Evolutionary conservation across 2,329 filamentous ascomycete species (phyloP), one percentile per base, ranked within the genome.

Genomic region (Zasmidium citrigriseum): DNA sequence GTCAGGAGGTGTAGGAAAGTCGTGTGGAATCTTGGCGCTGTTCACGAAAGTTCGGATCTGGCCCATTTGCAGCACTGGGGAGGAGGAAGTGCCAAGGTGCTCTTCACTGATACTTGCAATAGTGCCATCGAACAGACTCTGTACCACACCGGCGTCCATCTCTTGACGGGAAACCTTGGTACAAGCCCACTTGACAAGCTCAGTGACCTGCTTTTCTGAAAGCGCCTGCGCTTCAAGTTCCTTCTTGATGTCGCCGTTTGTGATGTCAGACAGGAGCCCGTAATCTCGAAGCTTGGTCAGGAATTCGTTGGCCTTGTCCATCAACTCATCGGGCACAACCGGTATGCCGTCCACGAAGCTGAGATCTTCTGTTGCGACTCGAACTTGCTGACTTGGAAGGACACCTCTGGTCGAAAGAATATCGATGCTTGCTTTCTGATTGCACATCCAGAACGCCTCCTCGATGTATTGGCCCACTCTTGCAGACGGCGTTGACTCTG

Each of bases 371-470:
- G 72, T 89, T 77, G 72, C 89, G 66, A 96, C 83, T 29, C 95
- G 89, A 34, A 97, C 91, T 65, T 89, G 84, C 12, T 89, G 86
- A 34, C 90, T 96, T n/a, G 89, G 86, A 54, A 97, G 80, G 5
- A 99, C 87, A 56, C 96, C 96, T 58, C 88, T 86, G 20, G 89
- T 96, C 1, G 93, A 97, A 64, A 96, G 87, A 5, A 97, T 84
- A 69, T 97, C 93, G 57, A 98, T 91, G 0, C 86, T 88, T 2
- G 91, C 86, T 63, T 88, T 89, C 71, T 86, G 88, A 69, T 90
- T 95, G 62, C 91, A 93, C 34, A 87, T 96, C 95, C 95, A 99
- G 72, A 99, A 99, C 0, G 92, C 90, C 75, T 97, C 91, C 70
- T 97, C 93, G 54, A 99, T 91, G 61, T 91, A 89, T 69, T 91